These are phyloP conservation scores for Trichosporon ovoides DNA, from an alignment of 1,284 basidiomycete species.

Conservation along the genomic window DNA sequence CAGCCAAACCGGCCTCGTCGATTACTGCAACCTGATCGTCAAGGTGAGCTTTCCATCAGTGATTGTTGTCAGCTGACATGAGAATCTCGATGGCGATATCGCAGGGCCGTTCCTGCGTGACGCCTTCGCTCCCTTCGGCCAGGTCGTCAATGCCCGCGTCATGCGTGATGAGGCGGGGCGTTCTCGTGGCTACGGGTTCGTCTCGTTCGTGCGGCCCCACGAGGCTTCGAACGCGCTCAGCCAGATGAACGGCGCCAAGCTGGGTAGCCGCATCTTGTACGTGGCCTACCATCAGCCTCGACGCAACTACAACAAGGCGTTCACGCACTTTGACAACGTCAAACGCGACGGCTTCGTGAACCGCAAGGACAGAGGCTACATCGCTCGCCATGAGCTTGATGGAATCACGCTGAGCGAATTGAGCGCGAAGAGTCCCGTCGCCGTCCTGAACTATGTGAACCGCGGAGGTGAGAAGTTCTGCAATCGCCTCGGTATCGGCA, in stretches of 20 bases:
- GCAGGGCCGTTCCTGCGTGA: slow-evolving; percentile 74
- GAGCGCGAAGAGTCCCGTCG: slow-evolving; percentile 2
- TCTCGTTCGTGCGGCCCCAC: slow-evolving; percentile 75
- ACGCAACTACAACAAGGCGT: neutral
- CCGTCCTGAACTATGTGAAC: slow-evolving; percentile 2
- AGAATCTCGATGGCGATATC: slow-evolving; percentile 80
- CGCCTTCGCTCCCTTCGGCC: slow-evolving; percentile 71
- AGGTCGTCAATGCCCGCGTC: slow-evolving; percentile 83
- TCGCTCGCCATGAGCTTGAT: neutral
- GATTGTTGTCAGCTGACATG: neutral
- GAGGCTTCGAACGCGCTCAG: slow-evolving; percentile 42
- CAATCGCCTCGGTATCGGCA: neutral
- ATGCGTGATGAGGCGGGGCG: slow-evolving; percentile 83
- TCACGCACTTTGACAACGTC: neutral
- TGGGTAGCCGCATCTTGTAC: slow-evolving; percentile 27
- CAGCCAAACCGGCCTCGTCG: slow-evolving; percentile 78
- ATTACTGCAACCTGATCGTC: slow-evolving; percentile 78
- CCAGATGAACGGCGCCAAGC: slow-evolving; percentile 25
- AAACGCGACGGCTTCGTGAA: neutral
- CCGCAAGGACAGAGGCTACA: neutral
- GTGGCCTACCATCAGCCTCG: slow-evolving; percentile 37
- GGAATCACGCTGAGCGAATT: slow-evolving; percentile 8
- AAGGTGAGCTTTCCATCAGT: slow-evolving; percentile 24
- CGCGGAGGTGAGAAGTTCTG: neutral
- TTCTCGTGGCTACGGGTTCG: slow-evolving; percentile 92